Conservation (phyloP, 305 asterid genomes). For the Fraxinus velutina region DNA sequence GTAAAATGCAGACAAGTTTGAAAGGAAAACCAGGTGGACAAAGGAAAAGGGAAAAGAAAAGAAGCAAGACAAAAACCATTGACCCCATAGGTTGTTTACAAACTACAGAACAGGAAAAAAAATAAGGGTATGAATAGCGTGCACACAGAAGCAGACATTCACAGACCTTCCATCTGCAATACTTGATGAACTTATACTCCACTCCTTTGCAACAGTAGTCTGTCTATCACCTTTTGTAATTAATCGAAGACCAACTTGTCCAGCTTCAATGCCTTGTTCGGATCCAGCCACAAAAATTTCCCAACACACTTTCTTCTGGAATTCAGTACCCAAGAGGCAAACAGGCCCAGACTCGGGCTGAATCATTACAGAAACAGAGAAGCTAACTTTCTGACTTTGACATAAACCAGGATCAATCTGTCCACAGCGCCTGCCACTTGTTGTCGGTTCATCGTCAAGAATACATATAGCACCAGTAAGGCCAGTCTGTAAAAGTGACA, state of each 20-base stretch:
- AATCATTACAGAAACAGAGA: constrained; percentile 84
- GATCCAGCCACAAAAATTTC: constrained; percentile 98
- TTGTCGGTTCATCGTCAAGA: constrained; percentile 97
- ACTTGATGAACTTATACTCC: constrained; percentile 90
- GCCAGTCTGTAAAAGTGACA: constrained; percentile 64
- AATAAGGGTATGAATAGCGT: background rate
- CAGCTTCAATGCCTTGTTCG: constrained; percentile 99
- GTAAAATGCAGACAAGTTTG: background rate
- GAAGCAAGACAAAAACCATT: background rate
- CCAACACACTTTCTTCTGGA: constrained; percentile 79
- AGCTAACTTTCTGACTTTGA: constrained; percentile 71
- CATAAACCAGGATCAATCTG: constrained; percentile 78
- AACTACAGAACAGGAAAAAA: background rate
- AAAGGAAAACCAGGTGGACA: background rate
- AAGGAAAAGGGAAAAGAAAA: background rate
- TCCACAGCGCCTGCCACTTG: constrained; percentile 92
- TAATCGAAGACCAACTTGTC: constrained; percentile 91
- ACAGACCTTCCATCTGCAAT: constrained; percentile 92
- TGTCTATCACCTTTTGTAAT: constrained; percentile 94
- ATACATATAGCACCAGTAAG: constrained; percentile 89
- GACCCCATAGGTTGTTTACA: background rate
- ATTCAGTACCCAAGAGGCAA: constrained; percentile 94
- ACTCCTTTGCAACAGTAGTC: constrained; percentile 82
- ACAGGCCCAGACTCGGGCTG: constrained; percentile 99
- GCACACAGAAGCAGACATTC: background rate